Percentiles rank a stretch among this genome's conserved stretches.
Conservation (phyloP, 345 rosid genomes). For the Eucalyptus regnans region DNA sequence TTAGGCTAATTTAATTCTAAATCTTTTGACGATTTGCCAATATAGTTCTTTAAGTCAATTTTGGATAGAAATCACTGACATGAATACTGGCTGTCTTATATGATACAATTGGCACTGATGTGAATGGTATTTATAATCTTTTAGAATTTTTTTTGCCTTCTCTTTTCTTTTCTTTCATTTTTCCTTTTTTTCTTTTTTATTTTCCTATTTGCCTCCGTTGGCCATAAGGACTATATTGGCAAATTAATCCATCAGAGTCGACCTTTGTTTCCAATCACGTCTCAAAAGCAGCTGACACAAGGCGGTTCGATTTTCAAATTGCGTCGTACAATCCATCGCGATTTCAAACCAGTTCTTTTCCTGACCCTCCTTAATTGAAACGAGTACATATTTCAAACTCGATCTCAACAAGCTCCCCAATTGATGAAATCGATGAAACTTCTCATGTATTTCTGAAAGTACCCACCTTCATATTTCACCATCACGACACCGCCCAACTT, state of each 20-base stretch:
- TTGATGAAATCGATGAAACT: background rate
- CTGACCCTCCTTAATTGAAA: background rate
- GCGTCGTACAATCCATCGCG: rapidly evolving
- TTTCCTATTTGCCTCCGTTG: no score
- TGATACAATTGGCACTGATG: rapidly evolving
- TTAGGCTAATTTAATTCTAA: rapidly evolving
- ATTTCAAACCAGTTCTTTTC: background rate
- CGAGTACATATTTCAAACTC: background rate
- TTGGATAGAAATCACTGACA: rapidly evolving
- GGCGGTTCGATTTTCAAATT: background rate
- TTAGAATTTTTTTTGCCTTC: no score
- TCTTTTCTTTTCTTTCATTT: background rate
- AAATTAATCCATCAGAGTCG: background rate
- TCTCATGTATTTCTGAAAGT: background rate
- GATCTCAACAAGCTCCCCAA: background rate
- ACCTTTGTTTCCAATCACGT: background rate
- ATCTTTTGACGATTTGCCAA: rapidly evolving
- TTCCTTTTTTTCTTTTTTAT: no score
- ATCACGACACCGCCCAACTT: background rate
- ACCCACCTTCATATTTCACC: background rate
- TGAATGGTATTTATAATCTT: no score
- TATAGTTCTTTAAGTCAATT: no score
- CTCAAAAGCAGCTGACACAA: background rate
- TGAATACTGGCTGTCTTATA: rapidly evolving
- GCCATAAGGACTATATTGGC: background rate